These are phyloP conservation scores for Plantago coronopus DNA, from an alignment of 305 asterid species.

Conservation along the genomic window DNA sequence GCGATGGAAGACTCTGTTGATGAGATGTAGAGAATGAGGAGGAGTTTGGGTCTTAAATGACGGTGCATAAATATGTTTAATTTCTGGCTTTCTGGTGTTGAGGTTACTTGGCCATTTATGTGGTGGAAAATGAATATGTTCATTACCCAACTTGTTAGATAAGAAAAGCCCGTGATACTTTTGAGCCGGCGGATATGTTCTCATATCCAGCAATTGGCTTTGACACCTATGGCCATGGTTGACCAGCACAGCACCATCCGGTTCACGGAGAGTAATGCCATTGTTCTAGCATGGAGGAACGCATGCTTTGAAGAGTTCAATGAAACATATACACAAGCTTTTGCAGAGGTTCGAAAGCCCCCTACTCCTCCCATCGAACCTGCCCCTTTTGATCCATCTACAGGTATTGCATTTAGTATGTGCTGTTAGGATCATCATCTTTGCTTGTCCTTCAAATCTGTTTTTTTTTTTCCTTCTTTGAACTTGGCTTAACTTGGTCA, in stretches of 20 bases:
- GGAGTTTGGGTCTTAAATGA: slow-evolving; percentile 66
- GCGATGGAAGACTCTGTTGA: slow-evolving; percentile 83
- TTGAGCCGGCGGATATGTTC: slow-evolving; percentile 55
- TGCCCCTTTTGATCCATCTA: no score
- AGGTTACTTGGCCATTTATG: slow-evolving; percentile 55
- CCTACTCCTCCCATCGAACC: slow-evolving; percentile 45
- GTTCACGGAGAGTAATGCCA: slow-evolving; percentile 58
- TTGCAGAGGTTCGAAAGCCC: slow-evolving; percentile 53
- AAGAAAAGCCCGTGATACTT: slow-evolving; percentile 50
- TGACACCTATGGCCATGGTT: slow-evolving; percentile 36
- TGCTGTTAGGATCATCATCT: no score
- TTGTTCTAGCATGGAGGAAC: slow-evolving; percentile 56
- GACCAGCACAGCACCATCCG: slow-evolving; percentile 33
- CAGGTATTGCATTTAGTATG: no score
- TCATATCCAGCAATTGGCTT: slow-evolving; percentile 51
- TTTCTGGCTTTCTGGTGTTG: slow-evolving; percentile 44
- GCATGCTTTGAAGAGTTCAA: slow-evolving; percentile 68
- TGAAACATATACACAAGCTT: slow-evolving; percentile 85
- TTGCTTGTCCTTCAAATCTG: no score
- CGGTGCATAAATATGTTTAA: slow-evolving; percentile 57
- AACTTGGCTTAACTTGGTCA: no score
- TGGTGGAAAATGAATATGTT: slow-evolving; percentile 51
- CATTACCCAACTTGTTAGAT: slow-evolving; percentile 57
- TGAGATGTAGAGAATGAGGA: slow-evolving; percentile 50
- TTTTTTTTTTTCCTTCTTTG: no score